Percentiles rank a stretch among this genome's conserved stretches.
Evolutionary conservation across 176 grass and related monocot species (phyloP).

Genomic region (Melocanna baccifera): DNA sequence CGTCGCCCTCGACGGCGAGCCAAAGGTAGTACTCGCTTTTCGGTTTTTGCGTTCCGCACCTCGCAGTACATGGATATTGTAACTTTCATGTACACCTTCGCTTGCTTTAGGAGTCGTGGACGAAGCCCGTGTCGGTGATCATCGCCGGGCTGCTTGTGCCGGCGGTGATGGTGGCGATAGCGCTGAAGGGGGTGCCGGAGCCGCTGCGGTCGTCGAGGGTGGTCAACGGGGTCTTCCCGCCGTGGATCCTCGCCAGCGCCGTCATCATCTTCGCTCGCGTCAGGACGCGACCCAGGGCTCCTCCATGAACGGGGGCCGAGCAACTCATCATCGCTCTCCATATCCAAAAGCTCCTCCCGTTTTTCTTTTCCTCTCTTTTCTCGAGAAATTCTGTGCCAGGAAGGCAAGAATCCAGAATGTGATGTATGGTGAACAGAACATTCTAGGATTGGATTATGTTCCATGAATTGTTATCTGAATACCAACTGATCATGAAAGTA

Average conservation of each 20-base stretch:
- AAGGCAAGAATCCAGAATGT: background rate
- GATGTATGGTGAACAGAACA: background rate
- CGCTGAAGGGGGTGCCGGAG: conserved; percentile 45
- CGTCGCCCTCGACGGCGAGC: conserved; percentile 67
- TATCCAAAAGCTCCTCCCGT: background rate
- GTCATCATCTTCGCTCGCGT: conserved; percentile 47
- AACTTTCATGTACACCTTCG: background rate
- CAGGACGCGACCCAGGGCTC: conserved; percentile 36
- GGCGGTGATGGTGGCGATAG: conserved; percentile 30
- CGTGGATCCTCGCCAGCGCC: conserved; percentile 52
- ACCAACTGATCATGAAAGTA: background rate
- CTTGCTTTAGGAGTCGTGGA: conserved; percentile 44
- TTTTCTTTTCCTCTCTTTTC: background rate
- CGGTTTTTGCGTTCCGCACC: background rate
- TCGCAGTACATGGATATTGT: background rate
- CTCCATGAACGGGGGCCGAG: background rate
- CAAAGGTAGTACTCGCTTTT: conserved; percentile 24
- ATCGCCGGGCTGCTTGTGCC: conserved; percentile 47
- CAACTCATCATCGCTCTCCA: background rate
- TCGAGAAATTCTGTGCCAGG: background rate
- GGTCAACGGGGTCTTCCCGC: conserved; percentile 36
- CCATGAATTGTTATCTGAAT: background rate
- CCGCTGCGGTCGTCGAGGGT: conserved; percentile 28
- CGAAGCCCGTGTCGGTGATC: conserved; percentile 49
- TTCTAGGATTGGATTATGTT: background rate